These are phyloP conservation scores for Mycena galopus DNA, from an alignment of 768 basidiomycete species.

Conservation along the genomic window DNA sequence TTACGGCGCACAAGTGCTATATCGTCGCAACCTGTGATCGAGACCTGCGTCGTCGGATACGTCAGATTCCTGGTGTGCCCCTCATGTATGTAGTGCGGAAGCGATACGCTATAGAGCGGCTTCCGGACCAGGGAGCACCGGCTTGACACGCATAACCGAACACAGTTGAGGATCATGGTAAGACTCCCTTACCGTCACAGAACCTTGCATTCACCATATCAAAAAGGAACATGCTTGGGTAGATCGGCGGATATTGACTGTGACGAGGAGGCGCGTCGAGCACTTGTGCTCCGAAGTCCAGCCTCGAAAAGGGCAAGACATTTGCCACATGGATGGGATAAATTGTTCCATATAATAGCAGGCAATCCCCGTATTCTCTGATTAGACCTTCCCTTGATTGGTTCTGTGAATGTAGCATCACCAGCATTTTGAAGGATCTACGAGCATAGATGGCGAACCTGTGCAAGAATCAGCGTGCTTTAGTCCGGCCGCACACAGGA, in stretches of 20 bases:
- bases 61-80: constrained; percentile 93
- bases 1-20: constrained; percentile 95
- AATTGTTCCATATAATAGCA: too few relatives aligned
- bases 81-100: constrained; percentile 97
- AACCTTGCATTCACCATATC: neutral
- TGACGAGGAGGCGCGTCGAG: neutral
- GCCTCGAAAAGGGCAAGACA: neutral
- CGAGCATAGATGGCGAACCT: too few relatives aligned
- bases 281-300: neutral
- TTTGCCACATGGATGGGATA: too few relatives aligned
- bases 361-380: too few relatives aligned
- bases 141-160: constrained; percentile 45
- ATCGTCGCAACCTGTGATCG: constrained; percentile 98
- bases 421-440: too few relatives aligned
- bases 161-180: neutral
- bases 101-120: constrained; percentile 93
- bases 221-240: too few relatives aligned
- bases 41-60: constrained; percentile 90
- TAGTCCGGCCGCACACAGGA: too few relatives aligned
- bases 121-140: constrained; percentile 96
- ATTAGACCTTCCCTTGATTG: too few relatives aligned
- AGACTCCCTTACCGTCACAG: neutral
- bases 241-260: too few relatives aligned
- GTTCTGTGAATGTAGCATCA: too few relatives aligned
- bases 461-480: too few relatives aligned